Evolutionary conservation across 306 rosid genomes (phyloP).

Genomic region (Ormosia semicastrata): DNA sequence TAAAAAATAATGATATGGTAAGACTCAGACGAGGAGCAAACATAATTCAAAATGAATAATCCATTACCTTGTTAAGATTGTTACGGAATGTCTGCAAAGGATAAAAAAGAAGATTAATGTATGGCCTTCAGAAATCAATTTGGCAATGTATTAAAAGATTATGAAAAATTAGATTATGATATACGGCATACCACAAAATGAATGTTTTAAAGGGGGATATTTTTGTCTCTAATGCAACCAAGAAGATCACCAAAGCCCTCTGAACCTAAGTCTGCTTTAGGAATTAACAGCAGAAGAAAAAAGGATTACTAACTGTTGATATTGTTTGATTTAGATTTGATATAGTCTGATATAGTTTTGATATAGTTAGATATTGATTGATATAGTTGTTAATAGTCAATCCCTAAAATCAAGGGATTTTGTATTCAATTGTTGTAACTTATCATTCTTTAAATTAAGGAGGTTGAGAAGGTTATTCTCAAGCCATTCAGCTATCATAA

Average conservation of each 20-base stretch:
- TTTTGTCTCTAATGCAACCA: slow-evolving; percentile 83
- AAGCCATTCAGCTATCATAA: too few relatives aligned
- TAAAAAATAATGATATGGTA: background rate
- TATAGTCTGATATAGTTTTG: too few relatives aligned
- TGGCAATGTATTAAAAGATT: background rate
- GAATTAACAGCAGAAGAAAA: slow-evolving; percentile 17
- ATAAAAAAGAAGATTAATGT: slow-evolving; percentile 16
- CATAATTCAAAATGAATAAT: background rate
- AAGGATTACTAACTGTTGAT: too few relatives aligned
- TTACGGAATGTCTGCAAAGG: slow-evolving; percentile 81
- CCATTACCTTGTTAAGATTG: slow-evolving; percentile 89
- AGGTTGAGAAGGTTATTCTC: too few relatives aligned
- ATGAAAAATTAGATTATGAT: slow-evolving; percentile 10
- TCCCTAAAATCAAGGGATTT: too few relatives aligned
- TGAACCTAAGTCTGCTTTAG: slow-evolving; percentile 76
- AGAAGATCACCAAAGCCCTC: slow-evolving; percentile 91
- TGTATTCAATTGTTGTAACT: too few relatives aligned
- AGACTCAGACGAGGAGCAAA: background rate
- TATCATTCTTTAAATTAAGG: too few relatives aligned
- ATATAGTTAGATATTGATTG: too few relatives aligned
- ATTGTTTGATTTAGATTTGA: too few relatives aligned
- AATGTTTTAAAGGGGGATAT: slow-evolving; percentile 75
- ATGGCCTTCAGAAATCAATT: slow-evolving; percentile 28
- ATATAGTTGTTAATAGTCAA: too few relatives aligned
- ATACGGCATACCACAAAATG: slow-evolving; percentile 85